phyloP scores from a whole-genome alignment of 2,329 filamentous ascomycete genomes.

The Epichloe glyceriae region DNA sequence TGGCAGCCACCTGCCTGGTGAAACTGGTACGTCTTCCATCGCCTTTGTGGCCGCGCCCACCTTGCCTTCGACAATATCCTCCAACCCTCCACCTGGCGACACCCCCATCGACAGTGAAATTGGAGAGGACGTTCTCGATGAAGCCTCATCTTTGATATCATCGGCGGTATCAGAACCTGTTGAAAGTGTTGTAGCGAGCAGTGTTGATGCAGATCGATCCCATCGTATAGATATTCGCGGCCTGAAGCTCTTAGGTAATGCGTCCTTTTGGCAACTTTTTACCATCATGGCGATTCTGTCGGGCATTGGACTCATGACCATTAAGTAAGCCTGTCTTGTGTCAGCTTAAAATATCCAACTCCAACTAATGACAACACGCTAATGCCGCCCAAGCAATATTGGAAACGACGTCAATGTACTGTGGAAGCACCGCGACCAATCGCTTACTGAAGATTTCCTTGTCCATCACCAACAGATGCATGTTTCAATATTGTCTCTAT shows the following conservation, averaged over 20 bases:
- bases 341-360: not conserved
- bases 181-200: conserved; percentile 41
- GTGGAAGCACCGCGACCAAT: conserved; percentile 74
- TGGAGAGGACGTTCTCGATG: conserved; percentile 41
- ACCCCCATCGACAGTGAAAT: conserved; percentile 1
- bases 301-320: conserved; percentile 94
- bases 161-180: conserved; percentile 41
- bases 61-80: not conserved
- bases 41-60: conserved; percentile 2
- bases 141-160: conserved; percentile 72
- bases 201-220: conserved; percentile 60
- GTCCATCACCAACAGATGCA: conserved; percentile 76
- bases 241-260: conserved; percentile 52
- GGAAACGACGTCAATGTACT: conserved; percentile 80
- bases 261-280: conserved; percentile 89
- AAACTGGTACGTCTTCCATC: conserved; percentile 51
- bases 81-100: not conserved
- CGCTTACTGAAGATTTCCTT: conserved; percentile 60
- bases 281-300: conserved; percentile 78
- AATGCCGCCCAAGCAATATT: conserved; percentile 56
- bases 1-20: conserved; percentile 27
- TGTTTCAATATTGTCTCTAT: conserved; percentile 84
- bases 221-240: conserved; percentile 87
- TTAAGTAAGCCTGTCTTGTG: conserved; percentile 56
- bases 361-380: not conserved